Base-by-base conservation (phyloP, 768 basidiomycete species). In the Favolaschia claudopus region DNA sequence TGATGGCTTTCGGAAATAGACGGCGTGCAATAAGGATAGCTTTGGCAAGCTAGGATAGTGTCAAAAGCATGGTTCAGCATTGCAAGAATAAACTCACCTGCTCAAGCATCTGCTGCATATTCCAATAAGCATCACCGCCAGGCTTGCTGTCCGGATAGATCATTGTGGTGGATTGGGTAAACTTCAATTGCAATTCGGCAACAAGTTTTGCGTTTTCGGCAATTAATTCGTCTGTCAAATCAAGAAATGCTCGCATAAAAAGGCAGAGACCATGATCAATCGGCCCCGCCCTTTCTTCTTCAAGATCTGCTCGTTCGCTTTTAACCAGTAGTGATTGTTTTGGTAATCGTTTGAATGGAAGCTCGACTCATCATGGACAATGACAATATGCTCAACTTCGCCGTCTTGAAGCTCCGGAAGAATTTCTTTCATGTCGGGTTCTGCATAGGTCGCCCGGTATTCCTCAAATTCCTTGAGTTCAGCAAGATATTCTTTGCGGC, bases 201-300 rank as follows among this genome's bases (percentile, higher is more conserved):
- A 56, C 55, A 22, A 67, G 52, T 32, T 36, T 45, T 6, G 24
- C 29, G 3, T 67, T 49, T 27, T 47, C 48, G 1, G 49, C 31
- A 0, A 55, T 10, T 33, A 64, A 27, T 19, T 24, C 47, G 9
- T 50, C 40, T 5, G 42, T 55, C 5, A 60, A 24, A 46, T 39
- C 38, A 64, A 55, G 31, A 40, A 50, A 38, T 19, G 47, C 37
- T 48, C 47, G 28, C 47, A 48, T 24, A 69, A 57, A 37, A 66
- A 69, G 46, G 59, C 66, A 0, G 60, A 69, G 25, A 68, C 48
- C 50, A 68, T 67, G 31, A 69, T 57, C 19, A 55, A 53, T 7
- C 60, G 32, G 15, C 67, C 68, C n/a, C 62, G 54, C 1, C 67
- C 62, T 25, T 69, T 69, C 47, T 69, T 63, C 24, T 53, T 36